Evolutionary conservation across 2,329 filamentous ascomycete genomes (phyloP).

Genomic region (Sporothrix pallida): DNA sequence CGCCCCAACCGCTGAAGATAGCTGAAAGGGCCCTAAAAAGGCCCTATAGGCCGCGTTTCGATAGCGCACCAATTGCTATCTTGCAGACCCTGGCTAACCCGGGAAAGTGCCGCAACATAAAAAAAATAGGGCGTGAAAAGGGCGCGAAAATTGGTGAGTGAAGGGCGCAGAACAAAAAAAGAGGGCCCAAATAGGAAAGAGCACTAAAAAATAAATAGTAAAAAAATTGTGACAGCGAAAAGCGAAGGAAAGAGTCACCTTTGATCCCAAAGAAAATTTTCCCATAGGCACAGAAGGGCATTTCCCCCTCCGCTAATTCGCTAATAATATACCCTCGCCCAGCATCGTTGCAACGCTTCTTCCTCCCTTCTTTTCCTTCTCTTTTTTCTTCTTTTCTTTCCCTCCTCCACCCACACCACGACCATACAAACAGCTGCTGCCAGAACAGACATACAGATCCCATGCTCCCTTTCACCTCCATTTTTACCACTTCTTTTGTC

Average conservation of each 20-base stretch:
- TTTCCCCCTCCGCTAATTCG: conserved; percentile 13
- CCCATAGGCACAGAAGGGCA: background rate
- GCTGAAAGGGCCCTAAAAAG: background rate
- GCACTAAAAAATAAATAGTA: conserved; percentile 2
- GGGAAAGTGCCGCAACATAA: conserved; percentile 23
- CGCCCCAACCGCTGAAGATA: background rate
- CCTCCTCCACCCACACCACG: conserved; percentile 17
- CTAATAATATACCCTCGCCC: conserved; percentile 33
- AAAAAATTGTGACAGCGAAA: conserved; percentile 19
- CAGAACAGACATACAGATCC: background rate
- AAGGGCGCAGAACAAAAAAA: background rate
- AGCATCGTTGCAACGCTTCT: conserved; percentile 28
- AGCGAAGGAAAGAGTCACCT: conserved; percentile 37
- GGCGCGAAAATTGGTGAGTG: background rate
- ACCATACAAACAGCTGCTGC: background rate
- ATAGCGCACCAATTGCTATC: conserved; percentile 27
- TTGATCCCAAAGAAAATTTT: conserved; percentile 37
- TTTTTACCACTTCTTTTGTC: conserved; percentile 37
- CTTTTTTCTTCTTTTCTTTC: conserved; percentile 33
- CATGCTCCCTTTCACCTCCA: conserved; percentile 16
- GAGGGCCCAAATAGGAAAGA: conserved; percentile 15
- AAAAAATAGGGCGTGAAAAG: conserved; percentile 5
- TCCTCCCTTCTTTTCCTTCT: conserved; percentile 15
- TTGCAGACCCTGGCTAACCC: conserved; percentile 10
- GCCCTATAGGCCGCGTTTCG: background rate